Evolutionary conservation across 345 rosid genomes (phyloP).

Genomic region (Atalantia buxifolia): DNA sequence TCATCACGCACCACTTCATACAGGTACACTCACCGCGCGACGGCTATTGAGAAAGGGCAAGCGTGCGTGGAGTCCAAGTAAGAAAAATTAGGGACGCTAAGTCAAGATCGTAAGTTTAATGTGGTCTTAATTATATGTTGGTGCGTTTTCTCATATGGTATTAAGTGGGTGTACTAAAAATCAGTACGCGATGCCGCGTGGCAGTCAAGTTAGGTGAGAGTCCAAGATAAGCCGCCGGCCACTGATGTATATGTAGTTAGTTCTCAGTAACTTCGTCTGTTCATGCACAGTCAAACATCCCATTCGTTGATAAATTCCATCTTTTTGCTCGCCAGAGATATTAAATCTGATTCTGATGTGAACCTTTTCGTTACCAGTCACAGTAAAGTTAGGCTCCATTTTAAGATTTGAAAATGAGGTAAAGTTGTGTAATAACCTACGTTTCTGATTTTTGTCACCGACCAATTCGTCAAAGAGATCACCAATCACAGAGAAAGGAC

Average conservation of each 20-base stretch:
- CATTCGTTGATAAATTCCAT: neutral
- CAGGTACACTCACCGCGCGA: neutral
- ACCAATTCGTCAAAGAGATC: neutral
- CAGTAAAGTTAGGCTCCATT: neutral
- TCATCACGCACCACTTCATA: too few relatives aligned
- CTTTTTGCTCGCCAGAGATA: neutral
- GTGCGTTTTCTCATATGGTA: neutral
- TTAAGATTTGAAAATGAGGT: neutral
- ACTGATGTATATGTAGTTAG: slow-evolving; percentile 11
- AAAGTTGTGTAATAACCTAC: too few relatives aligned
- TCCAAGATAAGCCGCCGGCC: slow-evolving; percentile 41
- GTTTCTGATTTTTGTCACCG: neutral
- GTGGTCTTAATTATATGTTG: neutral
- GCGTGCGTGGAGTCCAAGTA: neutral
- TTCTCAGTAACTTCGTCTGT: slow-evolving; percentile 12
- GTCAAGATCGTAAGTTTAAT: neutral
- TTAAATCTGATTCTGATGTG: neutral
- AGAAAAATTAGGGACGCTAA: neutral
- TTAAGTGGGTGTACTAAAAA: neutral
- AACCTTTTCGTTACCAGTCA: neutral
- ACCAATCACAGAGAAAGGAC: neutral
- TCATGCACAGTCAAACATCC: slow-evolving; percentile 1
- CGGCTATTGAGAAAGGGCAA: neutral
- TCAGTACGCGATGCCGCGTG: slow-evolving; percentile 32
- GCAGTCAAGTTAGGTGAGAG: slow-evolving; percentile 24